phyloP scores from a whole-genome alignment of 495 filamentous ascomycete species.

The Penicillium nucicola region DNA sequence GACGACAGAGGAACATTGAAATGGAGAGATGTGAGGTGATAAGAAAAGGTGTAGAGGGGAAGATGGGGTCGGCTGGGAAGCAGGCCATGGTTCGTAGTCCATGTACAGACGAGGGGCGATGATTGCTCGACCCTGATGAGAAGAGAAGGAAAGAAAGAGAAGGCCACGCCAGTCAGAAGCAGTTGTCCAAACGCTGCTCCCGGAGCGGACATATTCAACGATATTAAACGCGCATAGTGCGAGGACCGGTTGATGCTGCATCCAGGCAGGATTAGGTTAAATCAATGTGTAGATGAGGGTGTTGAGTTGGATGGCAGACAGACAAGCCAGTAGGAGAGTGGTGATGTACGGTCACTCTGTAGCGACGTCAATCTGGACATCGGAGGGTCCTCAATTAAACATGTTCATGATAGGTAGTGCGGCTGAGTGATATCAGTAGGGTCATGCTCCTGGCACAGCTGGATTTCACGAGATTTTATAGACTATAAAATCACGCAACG shows the following conservation, averaged over 20 bases:
- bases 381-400: too few relatives aligned
- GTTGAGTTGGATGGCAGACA: background rate
- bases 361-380: background rate
- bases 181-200: constrained; percentile 22
- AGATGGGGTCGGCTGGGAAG: background rate
- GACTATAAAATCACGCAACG: constrained; percentile 80
- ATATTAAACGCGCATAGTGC: background rate
- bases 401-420: too few relatives aligned
- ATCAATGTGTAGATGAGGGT: constrained; percentile 1
- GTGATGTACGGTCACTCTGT: too few relatives aligned
- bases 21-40: background rate
- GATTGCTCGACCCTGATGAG: background rate
- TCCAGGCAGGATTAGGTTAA: constrained; percentile 14
- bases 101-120: constrained; percentile 3
- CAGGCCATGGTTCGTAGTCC: background rate
- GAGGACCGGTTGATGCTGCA: constrained; percentile 11
- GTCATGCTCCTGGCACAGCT: background rate
- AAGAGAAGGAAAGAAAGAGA: constrained; percentile 2
- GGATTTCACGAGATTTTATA: background rate
- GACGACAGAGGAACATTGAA: background rate
- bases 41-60: background rate
- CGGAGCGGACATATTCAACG: constrained; percentile 18
- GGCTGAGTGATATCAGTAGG: too few relatives aligned
- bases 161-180: constrained; percentile 11
- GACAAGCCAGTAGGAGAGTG: background rate